These are phyloP conservation scores for Saccharomyces pastorianus DNA, from an alignment of 1,139 yeast species.

Conservation along the genomic window DNA sequence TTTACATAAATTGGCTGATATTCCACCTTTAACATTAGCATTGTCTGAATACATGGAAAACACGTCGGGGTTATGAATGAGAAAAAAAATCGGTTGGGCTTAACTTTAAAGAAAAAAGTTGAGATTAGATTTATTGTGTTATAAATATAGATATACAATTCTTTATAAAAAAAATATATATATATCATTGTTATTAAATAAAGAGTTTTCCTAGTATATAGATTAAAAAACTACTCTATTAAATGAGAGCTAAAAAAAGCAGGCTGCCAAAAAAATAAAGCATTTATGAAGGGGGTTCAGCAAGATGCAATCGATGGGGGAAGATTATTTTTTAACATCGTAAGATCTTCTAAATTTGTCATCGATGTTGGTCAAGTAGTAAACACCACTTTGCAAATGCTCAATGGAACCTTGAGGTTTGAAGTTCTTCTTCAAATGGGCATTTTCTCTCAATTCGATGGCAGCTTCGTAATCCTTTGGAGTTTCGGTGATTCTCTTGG, in stretches of 20 bases:
- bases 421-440: conserved; percentile 72
- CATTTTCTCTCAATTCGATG: conserved; percentile 77
- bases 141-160: neutral
- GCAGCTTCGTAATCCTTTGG: conserved; percentile 81
- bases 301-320: neutral
- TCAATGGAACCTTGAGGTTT: conserved; percentile 75
- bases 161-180: neutral
- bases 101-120: neutral
- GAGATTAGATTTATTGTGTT: neutral
- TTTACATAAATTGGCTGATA: conserved; percentile 27
- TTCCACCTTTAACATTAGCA: conserved; percentile 28
- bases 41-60: conserved; percentile 30
- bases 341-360: conserved; percentile 84
- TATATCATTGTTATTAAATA: neutral
- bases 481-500: conserved; percentile 50
- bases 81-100: conserved; percentile 1
- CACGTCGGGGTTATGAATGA: conserved; percentile 19
- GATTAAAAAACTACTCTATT: neutral
- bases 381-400: conserved; percentile 63
- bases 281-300: conserved; percentile 1
- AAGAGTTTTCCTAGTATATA: neutral
- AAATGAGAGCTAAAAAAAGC: neutral
- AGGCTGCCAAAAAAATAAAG: neutral
- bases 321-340: conserved; percentile 46
- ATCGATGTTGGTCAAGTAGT: conserved; percentile 76